phyloP scores from a whole-genome alignment of 306 rosid genomes.

The Calophaca sinica region DNA sequence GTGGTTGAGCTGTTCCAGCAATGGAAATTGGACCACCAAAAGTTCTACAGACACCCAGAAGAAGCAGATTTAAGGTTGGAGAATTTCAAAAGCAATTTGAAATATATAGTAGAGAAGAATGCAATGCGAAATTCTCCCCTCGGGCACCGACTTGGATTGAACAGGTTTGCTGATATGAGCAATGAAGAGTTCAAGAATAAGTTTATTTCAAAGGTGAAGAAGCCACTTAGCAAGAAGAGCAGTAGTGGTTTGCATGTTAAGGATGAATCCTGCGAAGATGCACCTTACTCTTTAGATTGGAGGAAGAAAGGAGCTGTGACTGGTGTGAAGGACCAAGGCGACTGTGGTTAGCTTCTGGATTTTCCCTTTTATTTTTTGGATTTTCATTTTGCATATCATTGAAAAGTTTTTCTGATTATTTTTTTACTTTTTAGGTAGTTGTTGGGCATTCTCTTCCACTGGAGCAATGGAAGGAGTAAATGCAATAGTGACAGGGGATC shows the following conservation, averaged over 20 bases:
- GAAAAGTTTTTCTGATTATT: background rate
- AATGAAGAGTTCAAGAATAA: conserved; percentile 72
- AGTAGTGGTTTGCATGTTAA: conserved; percentile 42
- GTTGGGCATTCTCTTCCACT: conserved; percentile 84
- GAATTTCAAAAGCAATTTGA: conserved; percentile 74
- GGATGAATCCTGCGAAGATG: conserved; percentile 56
- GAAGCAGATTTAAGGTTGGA: conserved; percentile 65
- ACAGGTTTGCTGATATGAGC: conserved; percentile 79
- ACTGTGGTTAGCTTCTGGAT: conserved; percentile 63
- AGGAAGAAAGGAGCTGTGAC: conserved; percentile 76
- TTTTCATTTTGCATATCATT: background rate
- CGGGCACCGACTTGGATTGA: conserved; percentile 62
- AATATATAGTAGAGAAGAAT: conserved; percentile 62
- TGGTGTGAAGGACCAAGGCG: conserved; percentile 67
- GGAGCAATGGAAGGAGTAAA: conserved; percentile 86
- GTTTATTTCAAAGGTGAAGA: conserved; percentile 60
- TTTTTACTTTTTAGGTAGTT: conserved; percentile 64
- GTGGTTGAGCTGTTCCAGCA: conserved; percentile 65
- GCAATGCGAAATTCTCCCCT: conserved; percentile 45
- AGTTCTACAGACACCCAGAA: conserved; percentile 57
- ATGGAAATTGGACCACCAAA: conserved; percentile 66
- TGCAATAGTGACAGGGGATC: conserved; percentile 68
- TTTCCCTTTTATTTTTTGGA: background rate
- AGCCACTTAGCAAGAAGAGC: conserved; percentile 50
- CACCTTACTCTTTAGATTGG: conserved; percentile 78